Evolutionary conservation across 495 filamentous ascomycete genomes (phyloP), one percentile per base, ranked within the genome.

Genomic region (Aspergillus wentii): DNA sequence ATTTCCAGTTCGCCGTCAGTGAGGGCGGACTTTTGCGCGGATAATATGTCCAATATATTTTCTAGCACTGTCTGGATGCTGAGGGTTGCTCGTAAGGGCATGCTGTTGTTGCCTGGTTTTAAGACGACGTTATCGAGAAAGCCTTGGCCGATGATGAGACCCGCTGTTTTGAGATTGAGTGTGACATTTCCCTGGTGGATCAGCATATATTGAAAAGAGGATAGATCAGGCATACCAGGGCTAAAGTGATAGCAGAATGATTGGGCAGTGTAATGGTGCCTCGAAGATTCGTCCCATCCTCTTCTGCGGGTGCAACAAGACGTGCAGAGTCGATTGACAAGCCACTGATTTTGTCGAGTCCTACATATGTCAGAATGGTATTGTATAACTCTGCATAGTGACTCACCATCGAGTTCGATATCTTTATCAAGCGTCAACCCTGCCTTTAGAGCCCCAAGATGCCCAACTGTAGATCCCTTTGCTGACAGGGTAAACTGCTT

Each of bases 61-160:
- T 52, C 35, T 1, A 59, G 8, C 1, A 52, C 37, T 0, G 33
- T 35, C 11, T 19, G 20, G 10, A 54, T 45, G 8, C 54, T 40
- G 3, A 54, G 14, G 1, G 22, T 29, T 5, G 67, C 69, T 19
- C 61, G 51, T 33, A 69, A 58, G 5, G 44, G 41, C 5, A 64
- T 46, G 8, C 56, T 61, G 48, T 75, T 75, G 48, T 71, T 68
- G 6, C 71, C 71, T 1, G 57, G 68, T 19, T 54, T 49, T 5
- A 75, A 42, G 4, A 53, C 14, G 6, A 71, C 59, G 28, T 73
- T 54, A 22, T 61, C 51, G 23, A 71, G 49, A 14, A 56, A 52
- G 0, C 67, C 58, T 8, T 62, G 49, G n/a, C 64, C 66, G 14
- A 73, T 47, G 5, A 56, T 48, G 11, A 72, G 20, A 21, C 65